phyloP scores from a whole-genome alignment of 75 land plant species.

The Sequoiadendron giganteum region DNA sequence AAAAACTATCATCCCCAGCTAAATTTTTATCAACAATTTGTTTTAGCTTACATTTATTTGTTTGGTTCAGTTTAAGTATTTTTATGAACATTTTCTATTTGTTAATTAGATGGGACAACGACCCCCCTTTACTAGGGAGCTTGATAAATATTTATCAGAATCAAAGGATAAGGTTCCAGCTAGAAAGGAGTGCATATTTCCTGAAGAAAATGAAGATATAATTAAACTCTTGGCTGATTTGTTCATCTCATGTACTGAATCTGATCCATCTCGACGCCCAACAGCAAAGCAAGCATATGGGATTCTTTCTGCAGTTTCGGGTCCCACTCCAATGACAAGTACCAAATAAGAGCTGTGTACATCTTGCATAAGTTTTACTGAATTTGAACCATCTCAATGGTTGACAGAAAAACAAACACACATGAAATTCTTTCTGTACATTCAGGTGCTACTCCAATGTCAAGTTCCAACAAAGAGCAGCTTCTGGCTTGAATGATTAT shows the following conservation, averaged over 20 bases:
- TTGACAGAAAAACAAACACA: constrained; percentile 45
- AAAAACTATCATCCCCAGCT: no score
- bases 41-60: not conserved
- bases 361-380: constrained; percentile 20
- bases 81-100: not conserved
- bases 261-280: constrained; percentile 62
- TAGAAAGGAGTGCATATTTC: constrained; percentile 14
- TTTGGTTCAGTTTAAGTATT: not conserved
- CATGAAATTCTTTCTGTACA: no score
- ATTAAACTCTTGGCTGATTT: constrained; percentile 54
- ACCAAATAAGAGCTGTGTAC: not conserved
- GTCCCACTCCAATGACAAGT: constrained; percentile 19
- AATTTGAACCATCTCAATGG: constrained; percentile 52
- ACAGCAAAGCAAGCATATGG: constrained; percentile 58
- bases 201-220: constrained; percentile 25
- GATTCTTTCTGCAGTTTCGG: constrained; percentile 38
- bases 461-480: no score
- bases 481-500: no score
- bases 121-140: constrained; percentile 48
- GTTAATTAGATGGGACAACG: constrained; percentile 52
- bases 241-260: constrained; percentile 59
- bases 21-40: not conserved
- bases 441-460: no score
- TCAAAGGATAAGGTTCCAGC: not conserved
- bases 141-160: constrained; percentile 32